Evolutionary conservation across 768 basidiomycete species (phyloP).

Genomic region (Trametes meyenii): DNA sequence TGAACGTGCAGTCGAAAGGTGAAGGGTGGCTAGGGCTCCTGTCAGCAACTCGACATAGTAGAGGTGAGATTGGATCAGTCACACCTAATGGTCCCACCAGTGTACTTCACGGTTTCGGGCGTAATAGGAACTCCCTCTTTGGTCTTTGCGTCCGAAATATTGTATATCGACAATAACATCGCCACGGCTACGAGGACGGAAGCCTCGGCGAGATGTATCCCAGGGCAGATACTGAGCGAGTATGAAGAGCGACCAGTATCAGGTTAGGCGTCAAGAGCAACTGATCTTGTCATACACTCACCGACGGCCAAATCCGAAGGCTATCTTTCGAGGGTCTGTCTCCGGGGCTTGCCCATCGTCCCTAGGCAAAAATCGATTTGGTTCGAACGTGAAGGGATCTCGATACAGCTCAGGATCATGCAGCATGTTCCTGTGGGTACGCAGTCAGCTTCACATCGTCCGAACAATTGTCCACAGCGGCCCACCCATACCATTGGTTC

Average conservation of each 20-base stretch:
- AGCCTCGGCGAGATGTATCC: conserved; percentile 25
- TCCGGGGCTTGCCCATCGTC: conserved; percentile 9
- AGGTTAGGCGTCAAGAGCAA: background rate
- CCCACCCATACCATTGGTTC: conserved; percentile 10
- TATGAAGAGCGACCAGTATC: background rate
- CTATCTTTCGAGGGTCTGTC: conserved; percentile 32
- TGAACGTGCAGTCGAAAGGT: conserved; percentile 49
- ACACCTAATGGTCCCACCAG: conserved; percentile 29
- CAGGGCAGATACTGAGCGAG: conserved; percentile 26
- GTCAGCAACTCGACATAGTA: background rate
- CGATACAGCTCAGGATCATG: conserved; percentile 24
- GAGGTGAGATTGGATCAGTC: background rate
- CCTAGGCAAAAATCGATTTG: conserved; percentile 2
- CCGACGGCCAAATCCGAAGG: conserved; percentile 40
- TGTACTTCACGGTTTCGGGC: conserved; percentile 21
- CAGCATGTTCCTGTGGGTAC: conserved; percentile 28
- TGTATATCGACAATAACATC: conserved; percentile 39
- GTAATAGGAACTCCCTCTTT: conserved; percentile 15
- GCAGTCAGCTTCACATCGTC: background rate
- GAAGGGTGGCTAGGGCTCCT: conserved; percentile 47
- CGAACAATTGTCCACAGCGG: background rate
- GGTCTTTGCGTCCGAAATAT: conserved; percentile 29
- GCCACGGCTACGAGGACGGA: conserved; percentile 37
- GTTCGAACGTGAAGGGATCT: conserved; percentile 9
- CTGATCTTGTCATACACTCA: background rate